Evolutionary conservation across 2,329 filamentous ascomycete genomes (phyloP), one percentile per base, ranked within the genome.

Genomic region (Fusarium fracticaudum): DNA sequence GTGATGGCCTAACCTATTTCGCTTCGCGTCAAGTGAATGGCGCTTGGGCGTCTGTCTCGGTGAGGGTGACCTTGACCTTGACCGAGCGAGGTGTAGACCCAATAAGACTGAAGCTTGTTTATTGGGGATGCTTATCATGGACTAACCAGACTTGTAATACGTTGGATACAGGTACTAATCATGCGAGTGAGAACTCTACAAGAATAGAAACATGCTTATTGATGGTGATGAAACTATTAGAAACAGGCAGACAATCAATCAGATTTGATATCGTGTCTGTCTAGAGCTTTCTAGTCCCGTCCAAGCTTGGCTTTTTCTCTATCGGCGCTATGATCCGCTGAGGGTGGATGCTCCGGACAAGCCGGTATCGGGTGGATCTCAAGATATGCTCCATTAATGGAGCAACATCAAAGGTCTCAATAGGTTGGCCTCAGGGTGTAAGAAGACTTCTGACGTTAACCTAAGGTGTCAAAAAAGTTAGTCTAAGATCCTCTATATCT

Each of bases 341-440:
- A 26, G 35, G 59, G 69, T 55, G 70, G 69, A 61, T 64, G 72
- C 58, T 57, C 55, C 71, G 68, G 72, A 17, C 55, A 67, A 60
- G 44, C 72, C 72, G 72, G 72, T 47, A 43, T 50, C 72, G 60
- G 60, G 62, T 72, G 72, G 68, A 60, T 50, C 67, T 50, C 31
- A 26, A 38, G 38, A n/a, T 58, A 40, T 48, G 48, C 55, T 57
- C 22, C 60, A 41, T 71, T 18, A 41, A 55, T 40, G 24, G 51
- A 37, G 33, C 18, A 26, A 54, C 33, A 26, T 38, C 33, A 15
- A 15, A 54, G 35, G 45, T 22, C 45, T 37, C 33, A 24, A 33
- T 26, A 45, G 43, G 57, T 70, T 71, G 63, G 45, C 26, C 26
- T 26, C 26, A 6, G 26, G 26, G 26, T 5, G 26, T 26, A 26